Evolutionary conservation across 495 filamentous ascomycete species (phyloP).

Genomic region (Penicillium daleae): DNA sequence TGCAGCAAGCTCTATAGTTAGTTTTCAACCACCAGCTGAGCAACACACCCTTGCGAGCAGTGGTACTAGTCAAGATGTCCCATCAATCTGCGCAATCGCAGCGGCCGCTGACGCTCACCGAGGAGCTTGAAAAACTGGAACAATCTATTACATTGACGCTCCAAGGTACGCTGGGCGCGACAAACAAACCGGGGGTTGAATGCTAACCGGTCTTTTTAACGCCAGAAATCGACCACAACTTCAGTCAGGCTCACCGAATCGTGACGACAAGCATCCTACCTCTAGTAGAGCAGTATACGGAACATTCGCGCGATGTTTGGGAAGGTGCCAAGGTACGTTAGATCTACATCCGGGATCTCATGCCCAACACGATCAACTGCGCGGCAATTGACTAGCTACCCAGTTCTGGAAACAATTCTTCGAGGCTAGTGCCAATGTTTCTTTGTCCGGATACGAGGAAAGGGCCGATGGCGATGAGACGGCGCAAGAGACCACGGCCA

Average conservation of each 20-base stretch:
- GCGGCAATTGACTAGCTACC: constrained; percentile 5
- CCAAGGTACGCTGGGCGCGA: constrained; percentile 64
- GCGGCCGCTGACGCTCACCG: constrained; percentile 79
- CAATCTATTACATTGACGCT: constrained; percentile 95
- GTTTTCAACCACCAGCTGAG: constrained; percentile 9
- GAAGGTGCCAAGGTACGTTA: constrained; percentile 79
- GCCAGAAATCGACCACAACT: constrained; percentile 96
- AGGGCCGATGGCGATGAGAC: constrained; percentile 55
- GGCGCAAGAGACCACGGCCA: constrained; percentile 52
- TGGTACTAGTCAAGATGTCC: constrained; percentile 44
- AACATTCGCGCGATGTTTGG: constrained; percentile 93
- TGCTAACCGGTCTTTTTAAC: constrained; percentile 13
- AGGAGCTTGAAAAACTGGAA: constrained; percentile 95
- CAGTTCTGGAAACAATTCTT: constrained; percentile 99
- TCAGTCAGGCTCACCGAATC: constrained; percentile 94
- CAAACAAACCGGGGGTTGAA: constrained; percentile 22
- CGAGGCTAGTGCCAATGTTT: constrained; percentile 95
- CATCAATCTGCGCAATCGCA: constrained; percentile 55
- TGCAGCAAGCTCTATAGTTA: constrained; percentile 15
- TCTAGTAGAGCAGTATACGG: constrained; percentile 93
- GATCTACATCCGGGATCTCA: constrained; percentile 4
- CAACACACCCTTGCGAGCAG: neutral
- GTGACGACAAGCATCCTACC: constrained; percentile 93
- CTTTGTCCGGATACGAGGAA: constrained; percentile 94
- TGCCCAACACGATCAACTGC: neutral